phyloP scores from a whole-genome alignment of 352 stramenopile genomes.

The Pythium brassicae region DNA sequence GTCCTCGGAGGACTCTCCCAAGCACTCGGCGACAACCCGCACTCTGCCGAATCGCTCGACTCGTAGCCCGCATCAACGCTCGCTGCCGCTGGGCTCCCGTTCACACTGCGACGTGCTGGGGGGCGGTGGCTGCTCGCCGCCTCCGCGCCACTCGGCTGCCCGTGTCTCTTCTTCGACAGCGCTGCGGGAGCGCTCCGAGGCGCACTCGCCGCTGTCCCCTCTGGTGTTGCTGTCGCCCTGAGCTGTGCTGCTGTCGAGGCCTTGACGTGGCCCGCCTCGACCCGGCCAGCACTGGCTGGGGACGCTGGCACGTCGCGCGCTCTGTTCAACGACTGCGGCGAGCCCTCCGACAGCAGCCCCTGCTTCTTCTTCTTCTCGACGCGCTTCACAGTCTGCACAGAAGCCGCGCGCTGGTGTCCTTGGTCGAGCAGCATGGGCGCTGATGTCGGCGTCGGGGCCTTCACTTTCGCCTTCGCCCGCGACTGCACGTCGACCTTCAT shows the following conservation, averaged over 20 bases:
- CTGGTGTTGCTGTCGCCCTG: not conserved
- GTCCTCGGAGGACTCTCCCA: slow-evolving; percentile 14
- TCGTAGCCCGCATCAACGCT: slow-evolving; percentile 11
- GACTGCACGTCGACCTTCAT: slow-evolving; percentile 29
- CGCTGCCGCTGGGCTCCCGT: not conserved
- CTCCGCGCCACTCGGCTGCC: not conserved
- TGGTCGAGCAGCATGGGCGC: slow-evolving; percentile 7
- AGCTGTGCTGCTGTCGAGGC: not conserved
- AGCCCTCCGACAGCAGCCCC: not conserved
- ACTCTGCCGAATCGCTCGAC: slow-evolving; percentile 14
- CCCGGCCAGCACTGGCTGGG: slow-evolving; percentile 5
- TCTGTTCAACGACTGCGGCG: slow-evolving; percentile 6
- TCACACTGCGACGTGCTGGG: not conserved
- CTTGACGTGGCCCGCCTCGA: not conserved
- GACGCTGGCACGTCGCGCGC: slow-evolving; percentile 6
- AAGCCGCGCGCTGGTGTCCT: slow-evolving; percentile 18
- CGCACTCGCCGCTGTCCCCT: not conserved
- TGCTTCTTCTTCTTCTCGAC: slow-evolving; percentile 16
- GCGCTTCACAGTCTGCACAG: slow-evolving; percentile 16
- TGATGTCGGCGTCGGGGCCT: slow-evolving; percentile 1
- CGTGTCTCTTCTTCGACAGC: not conserved
- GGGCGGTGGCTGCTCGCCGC: not conserved
- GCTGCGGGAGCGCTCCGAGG: slow-evolving; percentile 4
- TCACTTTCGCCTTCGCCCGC: slow-evolving; percentile 8
- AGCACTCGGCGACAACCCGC: slow-evolving; percentile 8